Conservation (phyloP, 805 yeast genomes). For the Kodamaea laetipori region DNA sequence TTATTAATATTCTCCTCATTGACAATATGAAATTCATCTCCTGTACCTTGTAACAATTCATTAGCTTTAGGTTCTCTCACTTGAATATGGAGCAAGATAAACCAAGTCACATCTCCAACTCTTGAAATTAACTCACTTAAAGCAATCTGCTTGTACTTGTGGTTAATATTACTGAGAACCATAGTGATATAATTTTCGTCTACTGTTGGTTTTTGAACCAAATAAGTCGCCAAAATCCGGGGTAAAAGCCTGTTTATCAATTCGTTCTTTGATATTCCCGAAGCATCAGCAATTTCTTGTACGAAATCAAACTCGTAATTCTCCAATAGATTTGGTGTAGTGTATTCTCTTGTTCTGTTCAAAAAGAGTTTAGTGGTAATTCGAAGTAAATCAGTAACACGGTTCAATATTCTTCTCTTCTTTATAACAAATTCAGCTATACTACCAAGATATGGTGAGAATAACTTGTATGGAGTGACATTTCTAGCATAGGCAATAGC, state of each 20-base stretch:
- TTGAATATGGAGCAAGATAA: constrained; percentile 34
- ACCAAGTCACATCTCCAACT: constrained; percentile 44
- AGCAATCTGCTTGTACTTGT: constrained; percentile 40
- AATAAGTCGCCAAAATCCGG: constrained; percentile 57
- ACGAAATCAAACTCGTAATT: constrained; percentile 65
- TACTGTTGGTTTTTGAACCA: constrained; percentile 52
- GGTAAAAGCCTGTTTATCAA: constrained; percentile 52
- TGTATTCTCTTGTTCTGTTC: constrained; percentile 66
- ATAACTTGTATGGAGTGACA: constrained; percentile 73
- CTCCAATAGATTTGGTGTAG: constrained; percentile 74
- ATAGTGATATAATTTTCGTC: constrained; percentile 53
- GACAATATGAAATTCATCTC: constrained; percentile 25
- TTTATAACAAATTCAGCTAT: constrained; percentile 66
- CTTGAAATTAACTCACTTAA: constrained; percentile 38
- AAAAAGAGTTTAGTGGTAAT: constrained; percentile 64
- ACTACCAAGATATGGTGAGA: constrained; percentile 77
- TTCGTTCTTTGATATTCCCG: constrained; percentile 46
- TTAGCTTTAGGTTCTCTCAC: constrained; percentile 23
- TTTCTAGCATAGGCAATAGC: constrained; percentile 57
- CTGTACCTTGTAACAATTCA: background rate
- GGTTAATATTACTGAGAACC: constrained; percentile 55
- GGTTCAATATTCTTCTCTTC: constrained; percentile 55
- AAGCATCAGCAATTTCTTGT: constrained; percentile 58
- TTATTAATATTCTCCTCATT: constrained; percentile 39
- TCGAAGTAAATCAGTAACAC: constrained; percentile 65